Percentiles rank a stretch among this genome's conserved stretches.
Conservation (phyloP, 2,329 filamentous ascomycete species). For the Pseudogymnoascus sp. region DNA sequence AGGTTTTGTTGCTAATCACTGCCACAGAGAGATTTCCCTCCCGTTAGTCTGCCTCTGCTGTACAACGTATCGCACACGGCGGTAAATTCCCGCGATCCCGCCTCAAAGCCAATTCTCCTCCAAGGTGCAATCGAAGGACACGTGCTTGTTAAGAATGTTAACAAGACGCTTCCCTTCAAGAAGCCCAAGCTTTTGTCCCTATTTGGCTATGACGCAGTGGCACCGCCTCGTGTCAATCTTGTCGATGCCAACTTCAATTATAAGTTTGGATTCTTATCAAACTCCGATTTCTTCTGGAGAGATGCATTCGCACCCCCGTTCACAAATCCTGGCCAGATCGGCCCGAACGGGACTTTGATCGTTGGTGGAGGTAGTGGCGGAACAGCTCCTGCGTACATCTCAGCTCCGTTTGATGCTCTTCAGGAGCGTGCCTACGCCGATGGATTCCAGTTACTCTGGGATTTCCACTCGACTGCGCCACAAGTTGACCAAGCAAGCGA, state of each 20-base stretch:
- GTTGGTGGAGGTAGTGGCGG: constrained; percentile 42
- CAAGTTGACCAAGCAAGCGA: constrained; percentile 43
- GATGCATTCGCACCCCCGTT: constrained; percentile 29
- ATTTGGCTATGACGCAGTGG: constrained; percentile 51
- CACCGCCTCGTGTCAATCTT: constrained; percentile 9
- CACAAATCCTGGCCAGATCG: constrained; percentile 26
- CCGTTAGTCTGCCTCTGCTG: constrained; percentile 42
- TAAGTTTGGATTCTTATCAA: constrained; percentile 19
- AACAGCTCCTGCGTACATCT: constrained; percentile 38
- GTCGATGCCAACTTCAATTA: constrained; percentile 59
- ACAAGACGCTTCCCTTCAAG: constrained; percentile 46
- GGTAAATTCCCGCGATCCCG: constrained; percentile 46
- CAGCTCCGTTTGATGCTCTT: constrained; percentile 48
- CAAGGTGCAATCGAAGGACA: constrained; percentile 54
- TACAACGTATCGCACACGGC: constrained; percentile 41
- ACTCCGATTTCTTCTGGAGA: constrained; percentile 50
- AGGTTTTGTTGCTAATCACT: constrained; percentile 19
- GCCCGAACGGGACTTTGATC: constrained; percentile 39
- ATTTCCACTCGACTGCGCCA: constrained; percentile 42
- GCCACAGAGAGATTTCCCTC: constrained; percentile 36
- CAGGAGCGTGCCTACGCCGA: constrained; percentile 44
- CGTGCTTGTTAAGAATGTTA: constrained; percentile 60
- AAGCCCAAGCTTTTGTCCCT: constrained; percentile 44
- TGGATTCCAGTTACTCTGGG: constrained; percentile 49
- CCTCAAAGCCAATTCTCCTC: constrained; percentile 39